A percentile compares a stretch with the other conserved stretches of the same genome.
Evolutionary conservation across 805 yeast species (phyloP).

Genomic region (Pichia sporocuriosa): DNA sequence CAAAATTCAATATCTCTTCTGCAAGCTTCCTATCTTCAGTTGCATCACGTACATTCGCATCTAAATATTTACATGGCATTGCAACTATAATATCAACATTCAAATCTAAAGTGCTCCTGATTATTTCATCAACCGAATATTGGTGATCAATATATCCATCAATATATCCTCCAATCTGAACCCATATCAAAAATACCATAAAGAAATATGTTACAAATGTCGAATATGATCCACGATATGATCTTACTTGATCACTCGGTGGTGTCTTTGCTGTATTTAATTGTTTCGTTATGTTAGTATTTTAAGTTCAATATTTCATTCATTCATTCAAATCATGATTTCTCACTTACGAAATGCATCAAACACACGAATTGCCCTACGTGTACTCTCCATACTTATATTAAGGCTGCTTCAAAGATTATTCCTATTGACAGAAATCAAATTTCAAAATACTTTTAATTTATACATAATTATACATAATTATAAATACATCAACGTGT

Average conservation of each 20-base stretch:
- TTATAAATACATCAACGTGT: too few species aligned
- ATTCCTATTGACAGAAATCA: too few species aligned
- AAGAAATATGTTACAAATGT: slow-evolving; percentile 57
- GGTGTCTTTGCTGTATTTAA: slow-evolving; percentile 51
- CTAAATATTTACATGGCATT: slow-evolving; percentile 74
- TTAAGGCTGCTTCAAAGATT: neutral
- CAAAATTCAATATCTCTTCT: slow-evolving; percentile 63
- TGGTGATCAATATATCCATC: slow-evolving; percentile 78
- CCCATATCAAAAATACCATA: slow-evolving; percentile 67
- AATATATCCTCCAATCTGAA: slow-evolving; percentile 75
- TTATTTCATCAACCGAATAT: slow-evolving; percentile 61
- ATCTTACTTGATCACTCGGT: slow-evolving; percentile 63
- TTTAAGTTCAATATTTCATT: neutral
- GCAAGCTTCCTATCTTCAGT: slow-evolving; percentile 78
- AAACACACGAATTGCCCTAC: slow-evolving; percentile 37
- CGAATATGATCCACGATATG: slow-evolving; percentile 70
- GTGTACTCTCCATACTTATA: slow-evolving; percentile 19
- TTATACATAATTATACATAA: too few species aligned
- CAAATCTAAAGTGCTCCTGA: slow-evolving; percentile 53
- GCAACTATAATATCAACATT: slow-evolving; percentile 77
- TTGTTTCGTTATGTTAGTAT: neutral
- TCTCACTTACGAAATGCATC: slow-evolving; percentile 61
- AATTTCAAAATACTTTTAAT: too few species aligned
- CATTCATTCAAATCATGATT: neutral
- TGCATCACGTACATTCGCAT: slow-evolving; percentile 68